Percentiles rank a stretch among this genome's conserved stretches.
phyloP scores from a whole-genome alignment of 441 rosid genomes.

The Theobroma grandiflorum region DNA sequence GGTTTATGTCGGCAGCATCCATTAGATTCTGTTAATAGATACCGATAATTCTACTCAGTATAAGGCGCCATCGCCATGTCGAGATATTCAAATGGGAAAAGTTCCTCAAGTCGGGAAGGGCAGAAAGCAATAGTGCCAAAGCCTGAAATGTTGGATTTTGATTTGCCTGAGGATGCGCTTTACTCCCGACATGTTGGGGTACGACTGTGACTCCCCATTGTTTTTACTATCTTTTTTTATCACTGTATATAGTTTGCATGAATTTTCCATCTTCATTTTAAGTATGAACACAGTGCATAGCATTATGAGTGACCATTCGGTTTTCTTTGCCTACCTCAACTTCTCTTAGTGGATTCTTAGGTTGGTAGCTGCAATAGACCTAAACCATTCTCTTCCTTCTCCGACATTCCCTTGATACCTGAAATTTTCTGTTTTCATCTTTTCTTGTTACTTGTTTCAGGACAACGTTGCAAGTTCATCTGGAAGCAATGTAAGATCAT shows the following conservation, averaged over 20 bases:
- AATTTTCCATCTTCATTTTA: neutral
- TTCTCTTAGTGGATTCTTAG: neutral
- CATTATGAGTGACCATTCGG: neutral
- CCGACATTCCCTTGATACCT: neutral
- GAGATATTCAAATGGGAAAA: constrained; percentile 33
- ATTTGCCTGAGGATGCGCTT: constrained; percentile 49
- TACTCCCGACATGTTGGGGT: constrained; percentile 57
- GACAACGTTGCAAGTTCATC: constrained; percentile 83
- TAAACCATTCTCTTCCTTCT: neutral
- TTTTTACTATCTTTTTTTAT: constrained; percentile 12
- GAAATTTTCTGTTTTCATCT: neutral
- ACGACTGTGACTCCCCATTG: constrained; percentile 17
- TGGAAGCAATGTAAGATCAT: constrained; percentile 64
- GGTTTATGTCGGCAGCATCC: neutral
- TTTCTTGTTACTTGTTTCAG: constrained; percentile 46
- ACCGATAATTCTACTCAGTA: neutral
- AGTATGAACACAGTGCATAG: too few species aligned
- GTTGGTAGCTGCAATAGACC: neutral
- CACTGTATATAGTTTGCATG: neutral
- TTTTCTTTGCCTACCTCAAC: constrained; percentile 2
- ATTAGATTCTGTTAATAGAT: neutral
- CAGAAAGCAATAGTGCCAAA: constrained; percentile 46
- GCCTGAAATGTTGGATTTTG: constrained; percentile 63
- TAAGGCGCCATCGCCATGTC: neutral
- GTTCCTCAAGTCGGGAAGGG: constrained; percentile 42